These are phyloP conservation scores for Conticribra weissflogii DNA, from an alignment of 108 stramenopile genomes.

Conservation along the genomic window DNA sequence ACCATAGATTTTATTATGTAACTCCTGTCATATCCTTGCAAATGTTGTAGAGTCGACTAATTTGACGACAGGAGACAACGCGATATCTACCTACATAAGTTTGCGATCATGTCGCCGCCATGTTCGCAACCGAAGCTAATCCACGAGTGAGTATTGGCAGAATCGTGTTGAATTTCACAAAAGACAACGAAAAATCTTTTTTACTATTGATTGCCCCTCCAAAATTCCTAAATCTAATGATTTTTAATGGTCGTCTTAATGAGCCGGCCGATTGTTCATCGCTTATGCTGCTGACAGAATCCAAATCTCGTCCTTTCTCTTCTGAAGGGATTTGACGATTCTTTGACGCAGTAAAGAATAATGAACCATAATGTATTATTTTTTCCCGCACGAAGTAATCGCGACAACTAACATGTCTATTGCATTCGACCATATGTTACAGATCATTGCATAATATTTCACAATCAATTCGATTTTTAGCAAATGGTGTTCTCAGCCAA, in stretches of 20 bases:
- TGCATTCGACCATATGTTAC: not conserved
- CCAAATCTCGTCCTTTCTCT: too few relatives aligned
- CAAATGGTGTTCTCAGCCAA: conserved; percentile 73
- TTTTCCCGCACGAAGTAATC: not conserved
- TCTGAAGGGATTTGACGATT: too few relatives aligned
- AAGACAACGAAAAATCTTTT: not conserved
- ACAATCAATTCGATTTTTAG: conserved; percentile 76
- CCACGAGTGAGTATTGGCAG: conserved; percentile 48
- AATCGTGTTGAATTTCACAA: too few relatives aligned
- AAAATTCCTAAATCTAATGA: not conserved
- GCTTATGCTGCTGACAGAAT: too few relatives aligned
- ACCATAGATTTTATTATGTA: too few relatives aligned
- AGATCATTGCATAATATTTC: conserved; percentile 68
- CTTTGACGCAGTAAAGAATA: too few relatives aligned
- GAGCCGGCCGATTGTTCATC: too few relatives aligned
- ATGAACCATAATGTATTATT: conserved; percentile 3
- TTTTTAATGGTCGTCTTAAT: too few relatives aligned
- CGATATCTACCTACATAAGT: not conserved
- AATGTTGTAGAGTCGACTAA: too few relatives aligned
- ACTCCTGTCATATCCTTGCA: too few relatives aligned
- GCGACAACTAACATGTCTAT: not conserved
- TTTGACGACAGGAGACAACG: too few relatives aligned
- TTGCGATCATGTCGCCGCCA: conserved; percentile 12
- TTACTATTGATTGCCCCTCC: not conserved
- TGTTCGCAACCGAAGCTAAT: conserved; percentile 33